Base-by-base conservation (phyloP, 495 filamentous ascomycete species). In the Acidiella bohemica region DNA sequence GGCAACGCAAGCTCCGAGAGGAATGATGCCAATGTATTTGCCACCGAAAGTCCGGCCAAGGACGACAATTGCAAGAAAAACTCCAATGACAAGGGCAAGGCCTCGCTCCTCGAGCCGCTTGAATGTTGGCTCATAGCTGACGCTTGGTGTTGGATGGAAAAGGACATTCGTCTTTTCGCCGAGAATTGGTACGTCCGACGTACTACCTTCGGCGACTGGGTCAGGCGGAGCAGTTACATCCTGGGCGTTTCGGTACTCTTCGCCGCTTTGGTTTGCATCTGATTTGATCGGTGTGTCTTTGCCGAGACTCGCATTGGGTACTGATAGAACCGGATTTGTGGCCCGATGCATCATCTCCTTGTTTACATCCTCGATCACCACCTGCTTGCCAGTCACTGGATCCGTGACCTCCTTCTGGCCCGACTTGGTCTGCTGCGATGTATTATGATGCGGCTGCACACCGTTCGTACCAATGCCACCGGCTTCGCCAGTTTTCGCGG, bases 121-220 rank as follows among this genome's bases (percentile, higher is more conserved):
- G 62, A 80, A 93, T 68, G 84, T 92, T 4, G 87, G 84, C 56
- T 85, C 78, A 42, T 82, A 92, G 51, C 76, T 79, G 38, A 94
- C 67, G 0, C 80, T 78, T 0, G 88, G 88, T 0, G 88, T 96
- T 0, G 90, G 87, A 54, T 95, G 85, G 60, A 95, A 95, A 20
- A 96, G 75, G 23, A 96, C 76, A 49, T 94, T 94, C 1, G 88
- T 96, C 68, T 84, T 93, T 53, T 94, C 88, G 40, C 86, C 86
- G 56, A 83, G 85, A 50, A 96, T 93, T 12, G 88, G 88, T 5
- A 96, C 84, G 59, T 96, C 88, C 7, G 81, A 83, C 1, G 88
- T 94, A 22, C 78, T 72, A 10, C 82, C 78, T 39, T 75, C 64
- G 8, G 73, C 77, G 18, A 93, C 60, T 5, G 88, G 87, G 49